A percentile compares a stretch with the other conserved stretches of the same genome.
These are phyloP conservation scores for Clavispora asparagi DNA, from an alignment of 805 yeast species.

Conservation along the genomic window DNA sequence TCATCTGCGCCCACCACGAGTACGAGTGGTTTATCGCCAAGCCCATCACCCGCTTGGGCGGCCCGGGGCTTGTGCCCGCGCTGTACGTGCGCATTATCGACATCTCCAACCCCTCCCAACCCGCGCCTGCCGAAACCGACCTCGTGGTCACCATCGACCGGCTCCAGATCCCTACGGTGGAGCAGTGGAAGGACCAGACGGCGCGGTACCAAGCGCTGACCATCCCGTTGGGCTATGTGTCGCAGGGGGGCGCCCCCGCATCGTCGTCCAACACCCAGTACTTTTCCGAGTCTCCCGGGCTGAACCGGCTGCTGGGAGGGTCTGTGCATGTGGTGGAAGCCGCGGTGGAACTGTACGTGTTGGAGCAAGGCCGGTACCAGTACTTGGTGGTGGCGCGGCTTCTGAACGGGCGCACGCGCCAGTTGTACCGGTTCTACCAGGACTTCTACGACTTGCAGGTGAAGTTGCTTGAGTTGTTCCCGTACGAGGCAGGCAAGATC, in stretches of 20 bases:
- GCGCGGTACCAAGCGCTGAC: constrained; percentile 91
- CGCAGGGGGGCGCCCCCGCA: constrained; percentile 24
- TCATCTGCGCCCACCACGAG: constrained; percentile 93
- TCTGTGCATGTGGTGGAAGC: constrained; percentile 49
- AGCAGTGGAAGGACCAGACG: constrained; percentile 89
- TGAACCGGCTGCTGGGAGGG: constrained; percentile 29
- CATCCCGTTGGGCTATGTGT: constrained; percentile 58
- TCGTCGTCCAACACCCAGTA: constrained; percentile 33
- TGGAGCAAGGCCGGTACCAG: constrained; percentile 87
- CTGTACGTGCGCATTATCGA: constrained; percentile 84
- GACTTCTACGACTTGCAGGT: constrained; percentile 95
- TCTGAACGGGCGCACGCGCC: constrained; percentile 62
- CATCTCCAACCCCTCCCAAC: constrained; percentile 38
- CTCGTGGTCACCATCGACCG: constrained; percentile 47
- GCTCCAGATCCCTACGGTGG: constrained; percentile 83
- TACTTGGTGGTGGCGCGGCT: constrained; percentile 66
- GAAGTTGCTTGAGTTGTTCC: constrained; percentile 73
- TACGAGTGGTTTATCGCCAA: constrained; percentile 98
- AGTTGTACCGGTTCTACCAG: constrained; percentile 84
- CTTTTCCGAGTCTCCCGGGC: constrained; percentile 20
- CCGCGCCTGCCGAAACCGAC: constrained; percentile 41
- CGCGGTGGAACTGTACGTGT: constrained; percentile 71
- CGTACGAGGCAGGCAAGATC: constrained; percentile 86
- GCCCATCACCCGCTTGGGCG: constrained; percentile 91
- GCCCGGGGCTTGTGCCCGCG: constrained; percentile 95